Evolutionary conservation across 352 stramenopile species (phyloP).

Genomic region (Phytopythium kandeliae): DNA sequence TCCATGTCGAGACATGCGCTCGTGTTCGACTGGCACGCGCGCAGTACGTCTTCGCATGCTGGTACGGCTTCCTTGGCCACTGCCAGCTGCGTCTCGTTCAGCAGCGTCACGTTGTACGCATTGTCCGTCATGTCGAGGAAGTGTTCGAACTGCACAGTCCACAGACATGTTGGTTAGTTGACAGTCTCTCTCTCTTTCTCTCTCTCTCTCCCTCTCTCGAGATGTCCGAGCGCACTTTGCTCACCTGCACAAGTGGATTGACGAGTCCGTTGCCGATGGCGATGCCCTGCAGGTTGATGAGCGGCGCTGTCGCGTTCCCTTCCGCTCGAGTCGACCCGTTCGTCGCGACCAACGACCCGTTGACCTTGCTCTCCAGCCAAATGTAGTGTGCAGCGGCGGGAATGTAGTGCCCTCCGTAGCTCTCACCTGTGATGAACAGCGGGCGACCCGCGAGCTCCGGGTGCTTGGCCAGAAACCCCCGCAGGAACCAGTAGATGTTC

Average conservation of each 20-base stretch:
- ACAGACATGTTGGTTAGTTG: background rate
- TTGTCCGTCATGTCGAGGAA: slow-evolving; percentile 44
- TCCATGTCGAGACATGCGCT: slow-evolving; percentile 14
- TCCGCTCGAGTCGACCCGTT: background rate
- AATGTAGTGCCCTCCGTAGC: slow-evolving; percentile 52
- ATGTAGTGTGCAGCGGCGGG: slow-evolving; percentile 45
- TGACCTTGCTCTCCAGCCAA: slow-evolving; percentile 19
- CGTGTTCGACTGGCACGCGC: slow-evolving; percentile 15
- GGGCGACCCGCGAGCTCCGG: slow-evolving; percentile 35
- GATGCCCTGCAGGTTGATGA: slow-evolving; percentile 43
- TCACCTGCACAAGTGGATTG: slow-evolving; percentile 32
- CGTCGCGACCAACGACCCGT: slow-evolving; percentile 6
- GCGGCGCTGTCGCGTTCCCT: slow-evolving; percentile 2
- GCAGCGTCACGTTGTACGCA: slow-evolving; percentile 38
- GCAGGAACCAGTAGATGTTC: slow-evolving; percentile 51
- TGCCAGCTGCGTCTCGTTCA: slow-evolving; percentile 18
- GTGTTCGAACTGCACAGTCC: slow-evolving; percentile 20
- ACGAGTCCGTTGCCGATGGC: slow-evolving; percentile 52
- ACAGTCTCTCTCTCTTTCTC: background rate
- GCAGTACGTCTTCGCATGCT: slow-evolving; percentile 21
- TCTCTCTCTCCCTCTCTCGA: no score
- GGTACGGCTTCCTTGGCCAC: slow-evolving; percentile 18
- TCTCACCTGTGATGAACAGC: slow-evolving; percentile 52
- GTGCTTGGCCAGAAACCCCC: slow-evolving; percentile 45
- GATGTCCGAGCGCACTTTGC: no score